Percentiles rank a stretch among this genome's conserved stretches.
These are phyloP conservation scores for Colletotrichum theobromicola DNA, from an alignment of 2,329 filamentous ascomycete genomes.

Conservation along the genomic window DNA sequence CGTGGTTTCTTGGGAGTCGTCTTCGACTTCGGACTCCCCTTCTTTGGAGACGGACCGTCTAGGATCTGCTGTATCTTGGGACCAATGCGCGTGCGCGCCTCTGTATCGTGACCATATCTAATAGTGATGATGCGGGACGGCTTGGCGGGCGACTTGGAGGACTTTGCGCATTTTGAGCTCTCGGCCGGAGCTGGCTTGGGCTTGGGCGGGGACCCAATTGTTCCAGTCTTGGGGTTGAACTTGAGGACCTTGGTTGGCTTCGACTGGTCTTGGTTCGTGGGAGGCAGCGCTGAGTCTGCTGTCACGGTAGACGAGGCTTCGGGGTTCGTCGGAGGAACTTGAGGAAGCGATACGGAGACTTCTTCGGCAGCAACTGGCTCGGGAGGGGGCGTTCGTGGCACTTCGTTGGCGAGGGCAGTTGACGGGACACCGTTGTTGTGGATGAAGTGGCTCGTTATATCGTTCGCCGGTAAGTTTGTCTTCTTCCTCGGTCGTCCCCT, in stretches of 20 bases:
- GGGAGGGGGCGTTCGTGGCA: background rate
- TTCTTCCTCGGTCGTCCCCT: conserved; percentile 30
- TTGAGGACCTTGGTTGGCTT: conserved; percentile 48
- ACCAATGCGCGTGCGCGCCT: conserved; percentile 55
- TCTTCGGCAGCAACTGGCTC: background rate
- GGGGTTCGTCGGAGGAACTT: background rate
- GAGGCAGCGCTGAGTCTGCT: background rate
- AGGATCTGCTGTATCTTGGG: conserved; percentile 69
- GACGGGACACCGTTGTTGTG: background rate
- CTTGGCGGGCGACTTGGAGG: background rate
- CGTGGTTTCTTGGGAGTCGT: conserved; percentile 30
- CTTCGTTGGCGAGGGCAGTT: background rate
- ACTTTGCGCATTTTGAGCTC: conserved; percentile 3
- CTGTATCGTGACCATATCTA: conserved; percentile 35
- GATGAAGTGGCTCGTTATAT: conserved; percentile 30
- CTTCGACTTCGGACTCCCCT: conserved; percentile 27
- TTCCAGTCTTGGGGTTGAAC: conserved; percentile 66
- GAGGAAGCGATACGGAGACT: background rate
- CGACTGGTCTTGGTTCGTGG: conserved; percentile 13
- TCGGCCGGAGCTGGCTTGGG: conserved; percentile 44
- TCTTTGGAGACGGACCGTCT: conserved; percentile 21
- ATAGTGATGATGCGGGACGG: conserved; percentile 8
- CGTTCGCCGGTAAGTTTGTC: conserved; percentile 16
- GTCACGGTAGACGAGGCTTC: background rate
- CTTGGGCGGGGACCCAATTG: conserved; percentile 65